Percentiles rank a stretch among this genome's conserved stretches.
Evolutionary conservation across 176 grass and related monocot genomes (phyloP).

Genomic region (Otatea glauca): DNA sequence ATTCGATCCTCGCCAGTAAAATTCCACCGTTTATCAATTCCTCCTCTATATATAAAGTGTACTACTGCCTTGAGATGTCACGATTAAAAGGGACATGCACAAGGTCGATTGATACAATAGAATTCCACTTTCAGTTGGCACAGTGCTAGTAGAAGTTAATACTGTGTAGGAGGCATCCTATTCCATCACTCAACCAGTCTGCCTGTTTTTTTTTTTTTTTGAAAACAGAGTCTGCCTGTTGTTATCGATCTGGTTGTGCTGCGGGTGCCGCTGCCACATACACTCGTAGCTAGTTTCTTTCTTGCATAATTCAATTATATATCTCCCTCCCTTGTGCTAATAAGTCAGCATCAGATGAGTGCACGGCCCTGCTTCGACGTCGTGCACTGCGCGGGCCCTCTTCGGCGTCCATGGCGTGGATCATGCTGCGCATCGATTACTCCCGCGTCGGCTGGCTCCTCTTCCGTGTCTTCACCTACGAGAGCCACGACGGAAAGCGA

Average conservation of each 20-base stretch:
- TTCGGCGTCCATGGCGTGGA: slow-evolving; percentile 55
- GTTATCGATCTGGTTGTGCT: not conserved
- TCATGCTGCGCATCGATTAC: slow-evolving; percentile 48
- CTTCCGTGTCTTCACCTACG: slow-evolving; percentile 48
- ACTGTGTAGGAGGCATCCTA: not conserved
- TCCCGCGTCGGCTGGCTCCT: slow-evolving; percentile 59
- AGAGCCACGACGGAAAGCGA: slow-evolving; percentile 21
- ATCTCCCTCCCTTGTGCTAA: no score
- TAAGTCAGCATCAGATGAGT: slow-evolving; percentile 40
- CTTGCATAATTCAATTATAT: no score
- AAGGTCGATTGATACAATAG: no score
- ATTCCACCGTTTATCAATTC: not conserved
- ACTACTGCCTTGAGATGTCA: no score
- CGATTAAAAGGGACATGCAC: no score
- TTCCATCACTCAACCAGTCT: slow-evolving; percentile 47
- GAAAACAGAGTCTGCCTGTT: not conserved
- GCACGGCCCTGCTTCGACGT: slow-evolving; percentile 36
- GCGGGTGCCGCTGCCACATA: not conserved
- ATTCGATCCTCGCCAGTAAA: not conserved
- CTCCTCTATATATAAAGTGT: no score
- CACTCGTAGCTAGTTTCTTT: no score
- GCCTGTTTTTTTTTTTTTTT: no score
- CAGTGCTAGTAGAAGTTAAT: no score
- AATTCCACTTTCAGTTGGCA: not conserved
- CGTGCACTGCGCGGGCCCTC: not conserved